A percentile compares a stretch with the other conserved stretches of the same genome.
phyloP scores from a whole-genome alignment of 148 eudicot species.

The Heliamphora exappendiculata region DNA sequence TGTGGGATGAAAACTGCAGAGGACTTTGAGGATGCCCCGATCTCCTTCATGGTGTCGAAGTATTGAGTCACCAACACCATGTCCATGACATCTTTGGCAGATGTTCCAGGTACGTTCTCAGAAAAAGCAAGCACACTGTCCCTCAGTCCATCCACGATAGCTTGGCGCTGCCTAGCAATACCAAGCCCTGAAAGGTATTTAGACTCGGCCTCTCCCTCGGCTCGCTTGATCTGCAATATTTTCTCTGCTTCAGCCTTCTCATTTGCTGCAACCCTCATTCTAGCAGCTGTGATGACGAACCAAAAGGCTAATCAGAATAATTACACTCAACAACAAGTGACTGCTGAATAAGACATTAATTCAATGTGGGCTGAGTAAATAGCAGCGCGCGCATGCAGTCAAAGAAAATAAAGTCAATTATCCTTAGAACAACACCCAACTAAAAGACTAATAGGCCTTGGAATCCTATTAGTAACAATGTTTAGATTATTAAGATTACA shows the following conservation, averaged over 20 bases:
- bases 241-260: constrained; percentile 60
- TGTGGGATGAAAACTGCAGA: constrained; percentile 47
- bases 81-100: constrained; percentile 53
- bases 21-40: constrained; percentile 42
- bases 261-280: constrained; percentile 47
- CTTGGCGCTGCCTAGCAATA: constrained; percentile 54
- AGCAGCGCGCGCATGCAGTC: too few relatives aligned
- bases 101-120: constrained; percentile 46
- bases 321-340: background rate
- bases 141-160: constrained; percentile 52
- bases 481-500: background rate
- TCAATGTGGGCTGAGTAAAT: too few relatives aligned
- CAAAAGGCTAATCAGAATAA: background rate
- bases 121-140: constrained; percentile 52
- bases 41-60: constrained; percentile 45
- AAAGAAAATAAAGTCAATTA: too few relatives aligned
- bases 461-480: background rate
- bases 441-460: too few relatives aligned
- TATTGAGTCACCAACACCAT: constrained; percentile 49
- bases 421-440: too few relatives aligned
- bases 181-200: constrained; percentile 52
- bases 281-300: constrained; percentile 29
- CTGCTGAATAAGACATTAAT: too few relatives aligned
- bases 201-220: constrained; percentile 59
- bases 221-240: constrained; percentile 47